These are phyloP conservation scores for Schizophyllum commune DNA, from an alignment of 1,284 basidiomycete species.

Conservation along the genomic window DNA sequence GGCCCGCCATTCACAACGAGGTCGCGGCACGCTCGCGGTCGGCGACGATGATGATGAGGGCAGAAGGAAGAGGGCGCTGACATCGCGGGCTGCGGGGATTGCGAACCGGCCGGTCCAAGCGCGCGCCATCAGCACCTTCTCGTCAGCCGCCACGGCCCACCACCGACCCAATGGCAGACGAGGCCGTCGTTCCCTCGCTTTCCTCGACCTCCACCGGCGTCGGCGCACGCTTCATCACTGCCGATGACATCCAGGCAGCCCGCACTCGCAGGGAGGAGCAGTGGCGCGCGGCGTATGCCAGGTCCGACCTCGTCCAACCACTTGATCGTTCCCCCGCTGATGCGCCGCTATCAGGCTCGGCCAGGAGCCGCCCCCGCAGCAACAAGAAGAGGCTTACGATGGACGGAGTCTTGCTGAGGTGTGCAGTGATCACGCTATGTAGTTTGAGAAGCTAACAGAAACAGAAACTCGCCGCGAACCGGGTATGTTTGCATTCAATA, in stretches of 20 bases:
- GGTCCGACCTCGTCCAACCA: constrained; percentile 35
- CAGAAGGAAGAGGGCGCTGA: neutral
- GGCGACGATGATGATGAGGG: neutral
- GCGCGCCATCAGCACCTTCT: neutral
- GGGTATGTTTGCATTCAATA: constrained; percentile 37
- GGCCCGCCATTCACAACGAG: neutral
- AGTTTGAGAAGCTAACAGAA: constrained; percentile 33
- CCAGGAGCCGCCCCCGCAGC: constrained; percentile 78
- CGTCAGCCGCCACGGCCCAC: constrained; percentile 2
- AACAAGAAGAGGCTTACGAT: constrained; percentile 73
- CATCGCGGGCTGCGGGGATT: neutral
- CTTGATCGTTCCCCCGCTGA: constrained; percentile 2
- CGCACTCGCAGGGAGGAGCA: constrained; percentile 74
- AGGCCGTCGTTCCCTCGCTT: constrained; percentile 56
- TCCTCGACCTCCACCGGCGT: constrained; percentile 45
- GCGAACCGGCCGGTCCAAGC: no score
- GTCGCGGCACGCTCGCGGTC: neutral
- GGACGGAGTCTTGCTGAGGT: constrained; percentile 88
- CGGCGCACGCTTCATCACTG: constrained; percentile 73
- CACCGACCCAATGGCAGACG: constrained; percentile 31
- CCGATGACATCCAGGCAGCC: constrained; percentile 74
- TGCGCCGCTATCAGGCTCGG: constrained; percentile 42
- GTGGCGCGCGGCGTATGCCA: constrained; percentile 89
- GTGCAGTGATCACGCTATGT: constrained; percentile 30
- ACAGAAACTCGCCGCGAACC: constrained; percentile 78